Evolutionary conservation across 2,329 filamentous ascomycete species (phyloP), one percentile per base, ranked within the genome.

Genomic region (Massarina eburnea): DNA sequence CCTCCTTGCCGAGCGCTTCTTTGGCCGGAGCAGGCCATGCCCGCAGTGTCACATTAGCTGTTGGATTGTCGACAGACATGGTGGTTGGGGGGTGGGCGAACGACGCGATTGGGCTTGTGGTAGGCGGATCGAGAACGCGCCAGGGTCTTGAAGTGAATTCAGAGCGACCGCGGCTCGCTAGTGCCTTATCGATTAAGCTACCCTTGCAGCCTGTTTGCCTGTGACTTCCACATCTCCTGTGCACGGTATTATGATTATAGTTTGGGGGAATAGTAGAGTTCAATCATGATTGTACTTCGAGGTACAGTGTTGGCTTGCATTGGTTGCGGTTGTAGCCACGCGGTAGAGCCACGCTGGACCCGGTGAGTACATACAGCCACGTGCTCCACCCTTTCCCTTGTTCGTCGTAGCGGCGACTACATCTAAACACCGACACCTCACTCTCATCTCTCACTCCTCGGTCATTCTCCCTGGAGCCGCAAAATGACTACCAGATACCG

Each of bases 41-140:
- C 46, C 82, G 81, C 47, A 91, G 73, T 8, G 84, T 80, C 41
- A 89, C 62, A 15, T 62, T 79, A 17, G 63, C 59, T 30, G 65
- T 49, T 17, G 65, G 54, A 15, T 61, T 59, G 17, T 45, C 21
- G 14, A 40, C 56, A 20, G 65, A 55, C 61, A 67, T 69, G 33
- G 37, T 38, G 29, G n/a, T 30, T 43, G 44, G 19, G 24, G n/a
- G 21, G 30, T 37, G 36, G 35, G 35, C 45, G 27, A 15, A 37
- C 20, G 42, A 29, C 17, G 38, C 40, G 43, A 44, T 48, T 46
- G 48, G 26, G 44, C n/a, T 40, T 50, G 39, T 41, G 41, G 45
- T 29, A 37, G 39, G 51, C 43, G 20, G 19, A 15, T 15, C 19
- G 9, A 17, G 34, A 14, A 15, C 4, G 12, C n/a, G 20, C 22